Evolutionary conservation across 148 eudicot genomes (phyloP), one percentile per base, ranked within the genome.

Genomic region (Nyssa sinensis): DNA sequence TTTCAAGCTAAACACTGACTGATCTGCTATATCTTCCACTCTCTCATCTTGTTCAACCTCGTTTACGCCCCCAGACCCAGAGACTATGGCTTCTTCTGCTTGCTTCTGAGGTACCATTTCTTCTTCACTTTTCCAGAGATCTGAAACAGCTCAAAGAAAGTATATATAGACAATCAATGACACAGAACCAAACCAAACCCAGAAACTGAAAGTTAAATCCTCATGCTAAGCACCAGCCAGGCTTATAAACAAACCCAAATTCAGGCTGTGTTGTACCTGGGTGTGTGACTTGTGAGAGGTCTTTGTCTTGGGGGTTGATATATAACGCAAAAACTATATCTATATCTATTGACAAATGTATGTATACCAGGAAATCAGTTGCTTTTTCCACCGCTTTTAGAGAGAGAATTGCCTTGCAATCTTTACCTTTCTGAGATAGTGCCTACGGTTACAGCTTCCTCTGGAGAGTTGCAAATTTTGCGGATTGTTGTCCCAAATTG

Each of bases 11-110:
- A 28, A 32, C 47, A 47, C 66, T 16, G 75, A 34, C 49, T 77
- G 25, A 49, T 78, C 84, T 23, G 29, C 75, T n/a, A 47, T 39
- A 47, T 75, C 77, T 60, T 30, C 76, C 29, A 66, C 76, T 44
- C 66, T 64, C 63, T 69, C 78, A 27, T 58, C 75, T n/a, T 23
- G 27, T 34, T 75, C 74, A 12, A 32, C 47, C 66, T 62, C 78
- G 64, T 75, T 75, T 58, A 44, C 10, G 53, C 24, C 61, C 27
- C 58, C 79, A 3, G 75, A 13, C 27, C 58, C 79, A 3, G 75
- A 13, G 30, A 82, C 78, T 25, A 82, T 82, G 28, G 85, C 85
- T 27, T 71, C 85, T 60, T 80, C 86, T 49, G 78, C 78, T 78
- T 80, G 79, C 29, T 62, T 82, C 33, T 82, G 75, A 37, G 69